Evolutionary conservation across 148 eudicot species (phyloP), one percentile per base, ranked within the genome.

Genomic region (Rhododendron henanense): DNA sequence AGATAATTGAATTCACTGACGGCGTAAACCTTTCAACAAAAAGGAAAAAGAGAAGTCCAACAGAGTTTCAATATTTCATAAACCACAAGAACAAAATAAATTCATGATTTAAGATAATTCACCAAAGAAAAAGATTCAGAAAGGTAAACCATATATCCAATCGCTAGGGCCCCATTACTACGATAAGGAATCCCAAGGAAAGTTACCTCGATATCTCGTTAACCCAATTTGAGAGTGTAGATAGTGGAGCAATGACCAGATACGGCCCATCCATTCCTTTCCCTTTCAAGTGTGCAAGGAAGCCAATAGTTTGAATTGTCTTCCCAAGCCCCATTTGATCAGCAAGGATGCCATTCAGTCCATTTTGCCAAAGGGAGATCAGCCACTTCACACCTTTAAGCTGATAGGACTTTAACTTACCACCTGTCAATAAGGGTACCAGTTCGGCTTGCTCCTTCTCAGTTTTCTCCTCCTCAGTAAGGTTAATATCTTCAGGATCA

Each of bases 271-370:
- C 93, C 89, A 97, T 86, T 63, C 98, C 96, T 85, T 94, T 95
- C 63, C 96, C 99, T 88, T 95, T 97, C 3, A 97, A 90, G 87
- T 97, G 99, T 44, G 98, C 94, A 86, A 97, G 91, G 79, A 95
- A 95, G 53, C 94, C 96, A 89, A 97, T 93, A 48, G 99, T 97
- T 88, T 97, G 99, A 85, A 97, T 97, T 10, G 99, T 97, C 90
- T 97, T 97, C 69, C 99, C 99, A 82, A 97, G 98, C 45, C 99
- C 99, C 98, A 97, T 97, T 89, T 97, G 99, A 90, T 97, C 99
- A 59, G 99, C 99, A 69, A 97, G 98, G 77, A 97, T 97, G 48
- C 99, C 99, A 86, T 97, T 97, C 50, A 97, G 89, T 48, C 99
- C 98, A 88, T 97, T 97, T 85, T 97, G 99, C 98, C 98, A 97